Base-by-base conservation (phyloP, 2,329 filamentous ascomycete genomes). In the Cytospora paraplurivora region DNA sequence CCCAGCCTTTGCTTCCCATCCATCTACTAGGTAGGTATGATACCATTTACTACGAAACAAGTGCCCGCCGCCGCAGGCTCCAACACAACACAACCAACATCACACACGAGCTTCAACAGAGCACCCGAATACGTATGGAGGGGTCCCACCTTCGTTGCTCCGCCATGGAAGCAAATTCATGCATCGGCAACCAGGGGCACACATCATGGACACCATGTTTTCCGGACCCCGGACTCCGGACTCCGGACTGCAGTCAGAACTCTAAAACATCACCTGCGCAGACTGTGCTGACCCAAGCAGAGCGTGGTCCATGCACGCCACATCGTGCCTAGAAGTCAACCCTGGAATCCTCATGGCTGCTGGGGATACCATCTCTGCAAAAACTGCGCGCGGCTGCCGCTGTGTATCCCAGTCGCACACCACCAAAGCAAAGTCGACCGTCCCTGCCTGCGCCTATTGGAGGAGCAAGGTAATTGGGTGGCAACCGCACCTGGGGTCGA, bases 401-500 rank as follows among this genome's bases (percentile, higher is more conserved):
- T 44, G 37, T 27, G 27, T 27, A 27, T 44, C 51, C 59, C 59
- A 44, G 49, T 44, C 38, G 19, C 49, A 41, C 32, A 49, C 38
- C 51, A 34, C 50, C 58, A 47, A 35, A 52, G 35, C 32, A 44
- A 52, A 15, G 4, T 33, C 27, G 15, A 49, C 17, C 41, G 13
- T 19, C 10, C 41, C 19, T 44, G 17, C 15, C 15, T n/a, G 27
- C 38, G n/a, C 8, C 38, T 44, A 17, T 44, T 5, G 11, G 41
- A 37, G 12, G 41, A 6, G 41, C 41, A 47, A 19, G 44, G 44
- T 12, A 10, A 21, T 37, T 21, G n/a, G 21, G 21, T 7, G n/a
- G 58, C 35, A 56, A 52, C 52, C 47, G 60, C 52, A 62, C 53
- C 53, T 50, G 49, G 49, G 58, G 57, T 41, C 38, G 38, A 41